Evolutionary conservation across 2,329 filamentous ascomycete genomes (phyloP), one percentile per base, ranked within the genome.

Genomic region (Nigrospora sphaerica): DNA sequence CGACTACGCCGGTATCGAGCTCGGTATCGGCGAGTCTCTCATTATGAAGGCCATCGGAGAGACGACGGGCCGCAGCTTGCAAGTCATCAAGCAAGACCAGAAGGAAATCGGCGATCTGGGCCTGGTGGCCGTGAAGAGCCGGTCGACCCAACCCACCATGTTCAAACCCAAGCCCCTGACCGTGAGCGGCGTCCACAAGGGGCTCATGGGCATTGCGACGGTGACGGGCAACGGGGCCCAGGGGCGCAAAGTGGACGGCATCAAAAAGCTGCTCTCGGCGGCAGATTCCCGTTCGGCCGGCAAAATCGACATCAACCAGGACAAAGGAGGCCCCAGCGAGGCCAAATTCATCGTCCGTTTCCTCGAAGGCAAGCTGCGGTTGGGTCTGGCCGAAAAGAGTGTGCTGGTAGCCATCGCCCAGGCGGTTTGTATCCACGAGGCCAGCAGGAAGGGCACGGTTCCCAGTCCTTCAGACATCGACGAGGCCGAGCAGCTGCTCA

Each of bases 31-130:
- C 47, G 93, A 98, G 68, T 97, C 92, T 1, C 69, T 98, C 28
- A 96, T 98, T 58, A 97, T 97, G 91, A 98, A 97, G 65, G 88
- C 93, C 6, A 95, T 98, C 59, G 92, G 92, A 12, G 92, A 97
- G 69, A 86, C 85, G 31, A 98, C 93, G 0, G 93, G 93, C 11
- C 83, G 93, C 50, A 95, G 83, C 58, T 68, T 96, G 40, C 78
- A 85, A 34, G 83, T 95, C 44, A 95, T 98, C 73, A 97, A 96
- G 69, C 82, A 86, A 42, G 91, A 97, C 57, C 93, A 98, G 62
- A 90, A 93, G 59, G 90, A 96, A 57, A 95, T 97, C 65, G 93
- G 93, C 45, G 93, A 98, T 64, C 76, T 98, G 12, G 93, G 93
- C 12, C 73, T 97, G 32, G 92, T 98, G 1, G 93, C 93, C 38